Percentiles rank a stretch among this genome's conserved stretches.
Conservation (phyloP, 495 filamentous ascomycete species). For the Penicillium mononematosum region DNA sequence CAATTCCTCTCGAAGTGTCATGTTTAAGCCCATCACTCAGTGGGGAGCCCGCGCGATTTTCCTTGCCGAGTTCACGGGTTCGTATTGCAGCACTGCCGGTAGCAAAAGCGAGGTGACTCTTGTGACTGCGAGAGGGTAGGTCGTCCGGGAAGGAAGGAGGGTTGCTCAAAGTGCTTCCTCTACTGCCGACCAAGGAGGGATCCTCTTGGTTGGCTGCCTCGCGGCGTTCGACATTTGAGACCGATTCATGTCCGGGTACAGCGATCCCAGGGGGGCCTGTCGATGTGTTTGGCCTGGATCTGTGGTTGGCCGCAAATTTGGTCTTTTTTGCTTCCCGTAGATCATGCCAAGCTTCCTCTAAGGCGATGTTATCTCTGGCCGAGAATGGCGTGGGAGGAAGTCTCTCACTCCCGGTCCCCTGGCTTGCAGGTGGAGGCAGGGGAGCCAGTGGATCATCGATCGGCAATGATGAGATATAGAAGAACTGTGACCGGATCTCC, state of each 20-base stretch:
- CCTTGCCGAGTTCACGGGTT: constrained; percentile 12
- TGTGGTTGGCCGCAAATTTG: constrained; percentile 29
- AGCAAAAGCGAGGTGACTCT: constrained; percentile 10
- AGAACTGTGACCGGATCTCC: constrained; percentile 68
- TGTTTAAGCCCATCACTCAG: constrained; percentile 16
- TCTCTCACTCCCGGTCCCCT: constrained; percentile 48
- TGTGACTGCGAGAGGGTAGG: constrained; percentile 12
- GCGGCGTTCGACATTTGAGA: constrained; percentile 33
- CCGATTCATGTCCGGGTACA: constrained; percentile 40
- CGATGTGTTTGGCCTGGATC: constrained; percentile 36
- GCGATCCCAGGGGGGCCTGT: constrained; percentile 42
- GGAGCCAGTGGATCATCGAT: constrained; percentile 82
- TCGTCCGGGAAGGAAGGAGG: constrained; percentile 23
- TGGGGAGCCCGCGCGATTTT: constrained; percentile 12
- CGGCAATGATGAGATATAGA: constrained; percentile 72
- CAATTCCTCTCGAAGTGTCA: constrained; percentile 1
- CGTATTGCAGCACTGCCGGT: constrained; percentile 15
- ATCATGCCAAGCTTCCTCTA: constrained; percentile 70
- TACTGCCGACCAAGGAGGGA: constrained; percentile 30
- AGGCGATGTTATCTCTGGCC: constrained; percentile 65
- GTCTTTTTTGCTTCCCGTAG: constrained; percentile 45
- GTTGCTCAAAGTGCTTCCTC: constrained; percentile 21
- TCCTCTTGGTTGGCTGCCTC: constrained; percentile 25
- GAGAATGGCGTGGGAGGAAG: constrained; percentile 74
- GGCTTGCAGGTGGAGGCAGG: constrained; percentile 54